Base-by-base conservation (phyloP, 768 basidiomycete genomes). In the Lactarius hatsudake region DNA sequence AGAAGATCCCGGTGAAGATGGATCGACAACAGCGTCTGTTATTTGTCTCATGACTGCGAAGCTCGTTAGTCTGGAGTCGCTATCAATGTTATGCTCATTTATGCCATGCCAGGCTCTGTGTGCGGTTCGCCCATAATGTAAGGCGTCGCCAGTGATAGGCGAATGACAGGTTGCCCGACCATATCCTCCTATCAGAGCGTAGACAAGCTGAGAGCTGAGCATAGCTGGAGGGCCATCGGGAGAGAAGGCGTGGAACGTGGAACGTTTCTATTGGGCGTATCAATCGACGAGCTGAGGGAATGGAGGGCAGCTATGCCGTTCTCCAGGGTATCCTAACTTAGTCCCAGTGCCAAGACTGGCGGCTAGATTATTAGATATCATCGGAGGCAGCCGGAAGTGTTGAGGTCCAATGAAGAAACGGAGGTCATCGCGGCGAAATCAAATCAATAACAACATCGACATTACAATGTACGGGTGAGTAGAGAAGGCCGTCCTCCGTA, bases 351-450 rank as follows among this genome's bases (percentile, higher is more conserved):
- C n/a, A 48, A 48, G n/a, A 51, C 23, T 5, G 12, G 51, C 51
- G 51, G 12, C 51, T 51, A 51, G 45, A 62, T 54, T 58, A 63
- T 54, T 58, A 63, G 36, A 62, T 36, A 36, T 12, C 36, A 2
- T 36, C 36, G 57, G 62, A 30, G 17, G 61, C 2, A 51, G 65
- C 61, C 61, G 62, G 43, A 34, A 20, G 18, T 40, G 58, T 53
- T 20, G 43, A n/a, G 34, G 55, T 15, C 13, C 57, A 51, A 62
- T 38, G 28, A 57, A 30, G 61, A 26, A 17, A 18, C 18, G 3
- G 28, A 17, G 38, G 28, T 7, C 20, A 10, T 55, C 23, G 54
- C 3, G 18, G 28, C 30, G 53, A 26, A 13, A 36, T 57, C 26
- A 15, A 54, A 45, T 61, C 12, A 3, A n/a, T 38, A 43, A 20